phyloP scores from a whole-genome alignment of 345 rosid species.

The Bruguiera gymnorhiza region DNA sequence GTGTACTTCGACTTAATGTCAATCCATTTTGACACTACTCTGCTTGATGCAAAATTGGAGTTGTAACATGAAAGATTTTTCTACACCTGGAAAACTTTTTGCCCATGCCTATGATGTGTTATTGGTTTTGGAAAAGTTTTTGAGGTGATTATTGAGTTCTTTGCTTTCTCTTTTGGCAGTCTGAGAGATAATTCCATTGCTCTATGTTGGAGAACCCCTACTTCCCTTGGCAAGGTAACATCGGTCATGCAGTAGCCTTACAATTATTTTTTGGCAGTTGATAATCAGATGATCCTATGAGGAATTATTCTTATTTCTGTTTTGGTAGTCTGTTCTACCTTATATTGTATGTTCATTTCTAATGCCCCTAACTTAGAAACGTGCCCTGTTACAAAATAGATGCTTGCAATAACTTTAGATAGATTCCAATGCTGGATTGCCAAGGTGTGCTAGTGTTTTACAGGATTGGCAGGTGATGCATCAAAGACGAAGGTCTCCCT shows the following conservation, averaged over 20 bases:
- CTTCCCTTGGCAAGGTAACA: conserved; percentile 53
- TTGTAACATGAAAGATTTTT: not conserved
- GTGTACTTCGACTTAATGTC: not conserved
- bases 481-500: conserved; percentile 34
- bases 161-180: conserved; percentile 38
- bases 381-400: too few relatives aligned
- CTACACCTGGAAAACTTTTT: not conserved
- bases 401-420: not conserved
- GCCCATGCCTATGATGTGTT: not conserved
- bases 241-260: not conserved
- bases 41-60: not conserved
- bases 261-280: not conserved
- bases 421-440: not conserved
- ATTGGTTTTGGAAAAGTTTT: not conserved
- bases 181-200: conserved; percentile 38
- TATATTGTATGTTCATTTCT: too few relatives aligned
- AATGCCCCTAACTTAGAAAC: not conserved
- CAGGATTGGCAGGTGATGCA: conserved; percentile 50
- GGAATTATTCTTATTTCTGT: not conserved
- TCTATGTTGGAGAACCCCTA: conserved; percentile 67
- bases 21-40: not conserved
- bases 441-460: conserved; percentile 21
- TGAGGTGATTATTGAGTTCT: not conserved
- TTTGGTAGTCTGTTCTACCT: not conserved
- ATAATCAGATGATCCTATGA: not conserved